These are phyloP conservation scores for Pseudoperonospora humuli DNA, from an alignment of 352 stramenopile species.

Conservation along the genomic window DNA sequence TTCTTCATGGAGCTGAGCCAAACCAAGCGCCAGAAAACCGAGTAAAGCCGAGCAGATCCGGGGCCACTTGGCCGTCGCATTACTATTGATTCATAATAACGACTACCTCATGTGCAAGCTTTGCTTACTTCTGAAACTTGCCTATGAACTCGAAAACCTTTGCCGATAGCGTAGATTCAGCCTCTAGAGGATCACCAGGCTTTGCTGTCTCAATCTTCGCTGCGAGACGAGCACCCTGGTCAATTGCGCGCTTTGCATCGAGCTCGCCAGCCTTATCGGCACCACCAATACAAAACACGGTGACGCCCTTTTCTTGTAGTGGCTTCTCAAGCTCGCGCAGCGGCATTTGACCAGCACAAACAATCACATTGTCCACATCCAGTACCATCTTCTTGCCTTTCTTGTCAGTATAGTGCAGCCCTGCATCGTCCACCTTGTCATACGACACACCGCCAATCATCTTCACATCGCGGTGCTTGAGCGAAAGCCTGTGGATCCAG, in stretches of 20 bases:
- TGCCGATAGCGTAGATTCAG: constrained; percentile 31
- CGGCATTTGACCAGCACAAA: constrained; percentile 93
- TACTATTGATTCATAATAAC: constrained; percentile 12
- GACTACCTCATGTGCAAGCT: constrained; percentile 3
- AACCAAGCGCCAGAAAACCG: constrained; percentile 49
- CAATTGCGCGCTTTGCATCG: constrained; percentile 96
- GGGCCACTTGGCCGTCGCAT: neutral
- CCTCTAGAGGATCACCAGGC: constrained; percentile 49
- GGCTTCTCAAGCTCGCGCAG: constrained; percentile 84
- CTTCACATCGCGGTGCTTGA: constrained; percentile 88
- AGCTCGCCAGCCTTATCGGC: constrained; percentile 92
- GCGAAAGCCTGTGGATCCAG: constrained; percentile 93
- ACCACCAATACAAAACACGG: constrained; percentile 93
- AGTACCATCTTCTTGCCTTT: constrained; percentile 79
- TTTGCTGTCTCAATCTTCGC: constrained; percentile 76
- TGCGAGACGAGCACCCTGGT: constrained; percentile 90
- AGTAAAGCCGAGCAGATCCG: constrained; percentile 9
- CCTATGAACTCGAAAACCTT: constrained; percentile 43
- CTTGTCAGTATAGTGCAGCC: constrained; percentile 90
- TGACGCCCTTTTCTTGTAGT: constrained; percentile 56
- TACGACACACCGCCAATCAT: constrained; percentile 93
- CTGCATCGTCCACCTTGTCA: constrained; percentile 91
- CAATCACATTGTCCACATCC: constrained; percentile 92
- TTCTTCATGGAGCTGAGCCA: constrained; percentile 56
- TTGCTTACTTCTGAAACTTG: constrained; percentile 41